Evolutionary conservation across 1,284 basidiomycete genomes (phyloP).

Genomic region (Phenoliferia sp.): DNA sequence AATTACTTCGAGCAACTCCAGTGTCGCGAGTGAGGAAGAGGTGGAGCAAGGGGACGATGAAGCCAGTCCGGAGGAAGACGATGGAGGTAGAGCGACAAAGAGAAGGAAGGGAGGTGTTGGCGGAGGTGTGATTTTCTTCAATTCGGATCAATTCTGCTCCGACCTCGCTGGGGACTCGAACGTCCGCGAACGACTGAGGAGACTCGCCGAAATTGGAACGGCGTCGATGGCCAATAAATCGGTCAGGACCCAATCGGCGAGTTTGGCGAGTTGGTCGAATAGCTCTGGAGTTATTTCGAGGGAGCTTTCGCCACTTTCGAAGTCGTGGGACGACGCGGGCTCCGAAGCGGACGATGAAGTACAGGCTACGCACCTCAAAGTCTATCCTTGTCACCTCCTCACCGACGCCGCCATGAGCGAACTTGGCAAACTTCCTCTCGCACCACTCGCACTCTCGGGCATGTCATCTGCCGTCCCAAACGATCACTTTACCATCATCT

Average conservation of each 20-base stretch:
- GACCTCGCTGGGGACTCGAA: constrained; percentile 22
- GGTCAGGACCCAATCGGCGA: neutral
- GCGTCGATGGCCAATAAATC: neutral
- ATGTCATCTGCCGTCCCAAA: constrained; percentile 10
- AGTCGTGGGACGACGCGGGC: neutral
- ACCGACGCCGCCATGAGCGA: neutral
- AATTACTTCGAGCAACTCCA: neutral
- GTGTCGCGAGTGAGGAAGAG: neutral
- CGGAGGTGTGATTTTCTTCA: constrained; percentile 22
- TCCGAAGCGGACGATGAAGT: neutral
- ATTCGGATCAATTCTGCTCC: constrained; percentile 23
- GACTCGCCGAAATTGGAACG: neutral
- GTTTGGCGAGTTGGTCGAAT: too few relatives aligned
- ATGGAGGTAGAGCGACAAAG: neutral
- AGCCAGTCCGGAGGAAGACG: neutral
- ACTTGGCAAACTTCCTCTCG: constrained; percentile 1
- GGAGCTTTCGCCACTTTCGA: neutral
- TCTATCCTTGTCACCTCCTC: neutral
- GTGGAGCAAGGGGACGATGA: neutral
- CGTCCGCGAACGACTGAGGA: constrained; percentile 3
- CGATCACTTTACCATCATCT: constrained; percentile 23
- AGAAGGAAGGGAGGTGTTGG: constrained; percentile 11
- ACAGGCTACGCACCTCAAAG: too few relatives aligned
- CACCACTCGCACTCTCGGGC: constrained; percentile 9
- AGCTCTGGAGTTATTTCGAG: too few relatives aligned